Evolutionary conservation across 2,329 filamentous ascomycete species (phyloP).

Genomic region (Aureobasidium namibiae): DNA sequence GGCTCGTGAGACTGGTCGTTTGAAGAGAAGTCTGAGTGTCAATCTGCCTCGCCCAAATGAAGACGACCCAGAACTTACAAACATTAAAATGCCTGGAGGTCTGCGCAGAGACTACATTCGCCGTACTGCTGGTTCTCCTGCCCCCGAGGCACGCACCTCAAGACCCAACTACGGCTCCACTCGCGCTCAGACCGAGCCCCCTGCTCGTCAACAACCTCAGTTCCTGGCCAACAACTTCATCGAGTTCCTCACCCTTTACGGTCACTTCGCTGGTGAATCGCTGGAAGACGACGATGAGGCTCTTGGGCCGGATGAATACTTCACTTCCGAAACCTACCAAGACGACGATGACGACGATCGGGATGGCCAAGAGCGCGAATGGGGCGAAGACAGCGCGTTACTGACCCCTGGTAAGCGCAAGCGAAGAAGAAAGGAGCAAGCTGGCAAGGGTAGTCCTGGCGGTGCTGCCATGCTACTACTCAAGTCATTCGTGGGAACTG

Average conservation of each 20-base stretch:
- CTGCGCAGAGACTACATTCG: conserved; percentile 87
- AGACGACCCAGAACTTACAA: conserved; percentile 74
- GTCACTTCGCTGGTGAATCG: conserved; percentile 95
- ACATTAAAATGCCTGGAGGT: conserved; percentile 87
- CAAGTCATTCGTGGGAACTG: conserved; percentile 96
- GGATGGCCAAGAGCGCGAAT: conserved; percentile 56
- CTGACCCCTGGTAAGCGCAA: conserved; percentile 61
- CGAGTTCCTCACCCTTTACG: conserved; percentile 90
- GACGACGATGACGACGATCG: conserved; percentile 36
- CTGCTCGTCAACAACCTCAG: conserved; percentile 41
- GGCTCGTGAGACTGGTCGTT: conserved; percentile 45
- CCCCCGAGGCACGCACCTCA: conserved; percentile 35
- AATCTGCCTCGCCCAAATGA: conserved; percentile 67
- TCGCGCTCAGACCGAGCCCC: conserved; percentile 14
- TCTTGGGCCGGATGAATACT: conserved; percentile 80
- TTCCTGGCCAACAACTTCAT: conserved; percentile 88
- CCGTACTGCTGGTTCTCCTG: conserved; percentile 54
- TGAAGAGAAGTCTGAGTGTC: conserved; percentile 82
- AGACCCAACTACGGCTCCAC: conserved; percentile 25
- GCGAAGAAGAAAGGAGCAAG: conserved; percentile 67
- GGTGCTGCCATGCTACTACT: conserved; percentile 78
- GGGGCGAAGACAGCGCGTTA: conserved; percentile 81
- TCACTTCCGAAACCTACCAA: conserved; percentile 67
- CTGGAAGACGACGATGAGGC: conserved; percentile 94
- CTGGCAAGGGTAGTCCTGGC: conserved; percentile 68